These are phyloP conservation scores for Paramecium octaurelia DNA, from an alignment of 73 alveolate genomes.

Conservation along the genomic window DNA sequence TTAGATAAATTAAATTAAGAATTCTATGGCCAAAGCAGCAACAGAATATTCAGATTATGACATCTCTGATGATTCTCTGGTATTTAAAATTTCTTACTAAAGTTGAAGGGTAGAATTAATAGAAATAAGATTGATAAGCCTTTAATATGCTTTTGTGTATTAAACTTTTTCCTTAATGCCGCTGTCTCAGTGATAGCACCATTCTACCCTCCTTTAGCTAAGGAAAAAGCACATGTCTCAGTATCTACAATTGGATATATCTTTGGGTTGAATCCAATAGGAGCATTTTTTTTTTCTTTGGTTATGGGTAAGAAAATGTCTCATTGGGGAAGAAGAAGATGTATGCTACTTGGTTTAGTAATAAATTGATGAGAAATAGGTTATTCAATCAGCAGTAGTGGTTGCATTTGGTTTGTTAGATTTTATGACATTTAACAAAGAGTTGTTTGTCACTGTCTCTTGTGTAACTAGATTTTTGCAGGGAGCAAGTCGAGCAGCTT, in stretches of 20 bases:
- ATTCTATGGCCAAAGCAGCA: neutral
- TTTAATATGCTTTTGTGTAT: conserved; percentile 1
- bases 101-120: neutral
- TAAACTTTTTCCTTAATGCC: conserved; percentile 58
- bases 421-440: conserved; percentile 16
- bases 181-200: conserved; percentile 64
- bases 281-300: conserved; percentile 54
- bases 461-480: conserved; percentile 44
- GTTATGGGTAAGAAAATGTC: conserved; percentile 54
- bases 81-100: neutral
- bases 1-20: neutral
- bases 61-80: neutral
- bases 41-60: conserved; percentile 12
- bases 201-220: conserved; percentile 55
- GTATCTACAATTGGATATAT: conserved; percentile 49
- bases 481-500: conserved; percentile 60
- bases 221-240: conserved; percentile 47
- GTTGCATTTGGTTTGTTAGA: conserved; percentile 53
- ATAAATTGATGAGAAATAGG: neutral
- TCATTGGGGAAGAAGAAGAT: conserved; percentile 56
- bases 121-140: conserved; percentile 16
- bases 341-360: conserved; percentile 53
- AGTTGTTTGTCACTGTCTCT: conserved; percentile 36
- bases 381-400: neutral
- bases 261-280: conserved; percentile 57